Evolutionary conservation across 495 filamentous ascomycete species (phyloP), one percentile per base, ranked within the genome.

Genomic region (Neurospora hispaniola): DNA sequence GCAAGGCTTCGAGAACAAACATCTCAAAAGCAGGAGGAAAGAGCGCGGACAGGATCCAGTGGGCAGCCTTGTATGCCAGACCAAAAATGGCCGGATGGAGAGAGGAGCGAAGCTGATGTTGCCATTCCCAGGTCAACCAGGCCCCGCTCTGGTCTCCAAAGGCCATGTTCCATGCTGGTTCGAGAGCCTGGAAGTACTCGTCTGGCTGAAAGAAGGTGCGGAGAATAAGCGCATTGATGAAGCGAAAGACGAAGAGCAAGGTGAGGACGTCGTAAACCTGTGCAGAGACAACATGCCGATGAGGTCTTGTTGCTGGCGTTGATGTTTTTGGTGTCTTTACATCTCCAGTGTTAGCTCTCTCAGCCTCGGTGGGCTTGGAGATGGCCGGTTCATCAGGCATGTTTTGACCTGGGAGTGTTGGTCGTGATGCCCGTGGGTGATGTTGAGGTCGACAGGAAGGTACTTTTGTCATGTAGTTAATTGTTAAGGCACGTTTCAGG

Each of bases 111-210:
- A 99, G 85, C 76, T 93, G 92, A 78, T 95, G 85, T 77, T 87
- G 88, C 96, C 96, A 99, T 91, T 99, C 96, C 96, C 96, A 99
- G 72, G 96, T 99, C 75, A 99, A 85, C 94, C 94, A 98, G 27
- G 94, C 92, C 46, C 92, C 92, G 80, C 90, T 90, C 20, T 87
- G 79, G 16, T 80, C 74, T 10, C 94, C 95, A 83, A 98, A 98
- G 0, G 92, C 91, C 66, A 95, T 85, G 80, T 90, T 86, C 94
- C 95, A 98, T 74, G 96, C 96, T 44, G 96, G 96, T 79, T 99
- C 96, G 12, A 99, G 86, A 7, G 94, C 92, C 78, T 99, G 96
- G 75, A 94, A 99, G 84, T 92, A 98, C 80, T 99, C 96, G 84
- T 99, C 96, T n/a, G 96, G 96, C 80, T 99, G 96, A 84, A 99